Percentiles rank a stretch among this genome's conserved stretches.
Conservation (phyloP, 1,284 basidiomycete species). For the Sphagnurus paluster region DNA sequence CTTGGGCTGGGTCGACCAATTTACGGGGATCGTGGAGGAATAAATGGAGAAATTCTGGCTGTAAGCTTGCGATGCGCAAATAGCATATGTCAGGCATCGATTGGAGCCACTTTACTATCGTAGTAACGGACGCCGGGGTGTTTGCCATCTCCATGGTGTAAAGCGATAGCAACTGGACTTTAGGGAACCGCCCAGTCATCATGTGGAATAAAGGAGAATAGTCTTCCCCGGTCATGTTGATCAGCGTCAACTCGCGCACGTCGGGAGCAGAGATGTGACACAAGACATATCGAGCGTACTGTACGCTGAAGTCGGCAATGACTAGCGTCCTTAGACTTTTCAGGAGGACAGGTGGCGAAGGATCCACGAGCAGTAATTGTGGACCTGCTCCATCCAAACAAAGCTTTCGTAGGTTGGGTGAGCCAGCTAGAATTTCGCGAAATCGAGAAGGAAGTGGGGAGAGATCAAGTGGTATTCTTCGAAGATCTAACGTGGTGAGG, state of each 20-base stretch:
- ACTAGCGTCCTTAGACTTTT: slow-evolving; percentile 48
- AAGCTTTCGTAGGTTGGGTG: slow-evolving; percentile 50
- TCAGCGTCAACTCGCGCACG: slow-evolving; percentile 52
- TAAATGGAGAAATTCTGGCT: slow-evolving; percentile 38
- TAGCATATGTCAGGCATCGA: slow-evolving; percentile 54
- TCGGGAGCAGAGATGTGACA: slow-evolving; percentile 50
- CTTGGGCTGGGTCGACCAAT: slow-evolving; percentile 8
- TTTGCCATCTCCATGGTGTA: slow-evolving; percentile 39
- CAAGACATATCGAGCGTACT: slow-evolving; percentile 46
- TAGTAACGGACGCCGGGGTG: slow-evolving; percentile 21
- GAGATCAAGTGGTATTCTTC: slow-evolving; percentile 50
- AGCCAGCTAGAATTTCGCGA: slow-evolving; percentile 47
- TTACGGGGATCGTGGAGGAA: slow-evolving; percentile 42
- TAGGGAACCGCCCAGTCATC: slow-evolving; percentile 45
- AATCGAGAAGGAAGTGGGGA: slow-evolving; percentile 50
- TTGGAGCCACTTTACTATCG: slow-evolving; percentile 47
- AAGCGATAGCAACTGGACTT: slow-evolving; percentile 50
- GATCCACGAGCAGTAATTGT: slow-evolving; percentile 27
- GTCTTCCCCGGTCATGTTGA: slow-evolving; percentile 49
- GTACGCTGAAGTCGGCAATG: slow-evolving; percentile 50
- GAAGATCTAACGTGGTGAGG: slow-evolving; percentile 59
- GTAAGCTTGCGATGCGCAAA: slow-evolving; percentile 45
- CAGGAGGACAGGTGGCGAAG: slow-evolving; percentile 41
- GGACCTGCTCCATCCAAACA: slow-evolving; percentile 62
- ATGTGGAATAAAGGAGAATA: slow-evolving; percentile 45